Evolutionary conservation across 495 filamentous ascomycete species (phyloP), one percentile per base, ranked within the genome.

Genomic region (Daldinia grandis): DNA sequence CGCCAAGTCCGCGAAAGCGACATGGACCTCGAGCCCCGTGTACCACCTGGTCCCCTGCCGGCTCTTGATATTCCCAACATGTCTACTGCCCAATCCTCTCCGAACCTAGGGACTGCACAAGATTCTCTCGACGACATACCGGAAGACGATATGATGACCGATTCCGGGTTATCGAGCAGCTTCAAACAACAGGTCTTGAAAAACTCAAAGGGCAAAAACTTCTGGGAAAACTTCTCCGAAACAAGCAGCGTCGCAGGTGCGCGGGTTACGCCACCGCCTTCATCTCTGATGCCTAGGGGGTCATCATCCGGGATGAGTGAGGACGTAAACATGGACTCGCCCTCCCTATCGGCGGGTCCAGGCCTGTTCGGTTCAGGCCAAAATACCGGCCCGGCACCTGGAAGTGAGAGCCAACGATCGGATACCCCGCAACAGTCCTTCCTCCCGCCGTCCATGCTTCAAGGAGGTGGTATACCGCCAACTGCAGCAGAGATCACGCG

Each of bases 1-100:
- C 90, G 92, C 2, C 96, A 97, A 78, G 94, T 97, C 33, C 91
- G 92, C 17, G 95, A 98, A 78, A 86, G 83, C 69, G 86, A 87
- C 68, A 82, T 86, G 79, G 83, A 86, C 30, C 76, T 86, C 25
- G 84, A 83, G 55, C 79, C 78, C 6, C 74, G 80, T 31, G 66
- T 76, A 15, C 65, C 78, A 15, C 62, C 70, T 0, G 58, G 60
- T 2, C 64, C 62, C 9, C n/a, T 64, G 2, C 64, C 69, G 10
- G 28, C 69, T 15, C 40, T 75, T 47, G 68, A 74, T 24, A 68
- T 66, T 17, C 55, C 70, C n/a, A 69, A 60, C 47, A 28, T 75
- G 42, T 80, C 81, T 5, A 87, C 89, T 15, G 82, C 87, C 1
- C 80, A 84, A 15, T 86, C 85, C 7, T 86, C 84, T 12, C 86